These are phyloP conservation scores for Gastrolobium villosum DNA, from an alignment of 306 rosid species.

Conservation along the genomic window DNA sequence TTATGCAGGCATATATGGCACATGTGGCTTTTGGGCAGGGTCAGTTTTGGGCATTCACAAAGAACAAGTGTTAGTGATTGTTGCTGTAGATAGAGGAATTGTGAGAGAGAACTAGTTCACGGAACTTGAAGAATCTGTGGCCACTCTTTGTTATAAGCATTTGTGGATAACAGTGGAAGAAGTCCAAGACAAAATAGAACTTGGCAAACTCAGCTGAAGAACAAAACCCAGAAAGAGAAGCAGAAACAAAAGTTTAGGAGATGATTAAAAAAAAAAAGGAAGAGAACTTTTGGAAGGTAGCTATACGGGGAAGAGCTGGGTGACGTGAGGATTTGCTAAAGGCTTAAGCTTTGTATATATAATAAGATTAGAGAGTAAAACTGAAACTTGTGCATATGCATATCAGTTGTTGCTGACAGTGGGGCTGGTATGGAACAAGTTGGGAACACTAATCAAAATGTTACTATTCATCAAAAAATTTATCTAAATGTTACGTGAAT, in stretches of 20 bases:
- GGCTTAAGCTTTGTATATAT: not conserved
- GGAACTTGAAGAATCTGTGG: conserved; percentile 77
- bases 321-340: not conserved
- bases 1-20: conserved; percentile 28
- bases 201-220: not conserved
- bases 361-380: not conserved
- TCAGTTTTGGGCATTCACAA: conserved; percentile 49
- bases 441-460: too few relatives aligned
- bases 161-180: conserved; percentile 36
- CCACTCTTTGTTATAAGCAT: conserved; percentile 44
- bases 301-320: not conserved
- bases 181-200: not conserved
- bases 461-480: too few relatives aligned
- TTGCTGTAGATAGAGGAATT: not conserved
- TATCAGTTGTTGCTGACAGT: not conserved
- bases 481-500: too few relatives aligned
- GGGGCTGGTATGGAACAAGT: conserved; percentile 27
- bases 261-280: not conserved
- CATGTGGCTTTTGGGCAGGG: conserved; percentile 33
- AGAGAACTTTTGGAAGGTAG: not conserved
- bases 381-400: not conserved
- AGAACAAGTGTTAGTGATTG: not conserved
- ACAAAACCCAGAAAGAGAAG: not conserved
- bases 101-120: conserved; percentile 45
- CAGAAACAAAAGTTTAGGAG: not conserved